Conservation (phyloP, 257 asterid genomes). For the Prunella vulgaris region DNA sequence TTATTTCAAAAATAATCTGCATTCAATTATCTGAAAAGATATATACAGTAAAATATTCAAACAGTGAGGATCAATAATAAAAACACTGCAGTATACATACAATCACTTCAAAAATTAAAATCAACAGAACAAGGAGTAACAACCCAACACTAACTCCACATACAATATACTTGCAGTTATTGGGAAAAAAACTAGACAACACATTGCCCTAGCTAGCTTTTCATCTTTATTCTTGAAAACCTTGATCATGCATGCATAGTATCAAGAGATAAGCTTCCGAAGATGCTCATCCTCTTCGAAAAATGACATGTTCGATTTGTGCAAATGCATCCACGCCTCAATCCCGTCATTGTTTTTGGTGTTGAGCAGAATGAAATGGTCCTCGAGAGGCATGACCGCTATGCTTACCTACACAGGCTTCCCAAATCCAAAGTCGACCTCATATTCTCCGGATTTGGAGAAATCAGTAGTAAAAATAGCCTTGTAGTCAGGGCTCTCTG, state of each 20-base stretch:
- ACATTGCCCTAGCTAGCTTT: no score
- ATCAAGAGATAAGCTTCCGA: background rate
- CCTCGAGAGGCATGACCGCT: background rate
- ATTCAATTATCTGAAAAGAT: no score
- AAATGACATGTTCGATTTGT: background rate
- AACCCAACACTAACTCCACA: no score
- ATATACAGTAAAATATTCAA: no score
- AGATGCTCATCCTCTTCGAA: background rate
- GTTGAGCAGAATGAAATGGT: background rate
- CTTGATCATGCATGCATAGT: background rate
- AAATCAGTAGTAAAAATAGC: background rate
- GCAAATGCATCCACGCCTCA: slow-evolving; percentile 8
- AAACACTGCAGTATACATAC: no score
- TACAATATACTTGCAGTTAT: no score
- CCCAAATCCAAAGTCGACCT: background rate
- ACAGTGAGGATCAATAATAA: no score
- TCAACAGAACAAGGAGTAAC: no score
- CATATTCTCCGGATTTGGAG: background rate
- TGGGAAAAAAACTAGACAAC: no score
- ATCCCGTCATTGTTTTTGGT: background rate
- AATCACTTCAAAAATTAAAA: no score
- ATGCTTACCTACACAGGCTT: background rate
- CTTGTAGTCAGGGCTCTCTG: background rate
- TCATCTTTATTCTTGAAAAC: no score
- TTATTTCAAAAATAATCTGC: no score